Percentiles rank a stretch among this genome's conserved stretches.
These are phyloP conservation scores for Penicillium angulare DNA, from an alignment of 495 filamentous ascomycete species.

Conservation along the genomic window DNA sequence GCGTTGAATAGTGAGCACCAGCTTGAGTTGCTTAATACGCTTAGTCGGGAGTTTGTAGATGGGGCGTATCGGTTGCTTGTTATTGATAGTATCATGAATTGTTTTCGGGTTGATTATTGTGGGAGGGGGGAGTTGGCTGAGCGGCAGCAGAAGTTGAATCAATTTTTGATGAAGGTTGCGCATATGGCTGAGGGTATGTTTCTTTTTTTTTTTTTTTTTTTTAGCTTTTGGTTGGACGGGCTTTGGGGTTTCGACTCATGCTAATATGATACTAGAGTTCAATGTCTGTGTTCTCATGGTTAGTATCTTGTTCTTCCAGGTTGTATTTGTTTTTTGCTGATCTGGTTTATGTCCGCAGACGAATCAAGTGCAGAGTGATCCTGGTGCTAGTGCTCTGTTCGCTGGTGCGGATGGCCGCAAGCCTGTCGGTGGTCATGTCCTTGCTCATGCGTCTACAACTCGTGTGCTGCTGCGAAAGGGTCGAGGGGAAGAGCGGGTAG, in stretches of 20 bases:
- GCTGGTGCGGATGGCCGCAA: constrained; percentile 75
- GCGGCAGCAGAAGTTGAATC: constrained; percentile 72
- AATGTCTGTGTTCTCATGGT: constrained; percentile 76
- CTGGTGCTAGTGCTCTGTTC: constrained; percentile 78
- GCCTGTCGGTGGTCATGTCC: constrained; percentile 74
- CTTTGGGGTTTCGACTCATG: too few species aligned
- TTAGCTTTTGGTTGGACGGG: neutral
- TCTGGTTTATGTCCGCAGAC: constrained; percentile 44
- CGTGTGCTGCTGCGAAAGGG: constrained; percentile 73
- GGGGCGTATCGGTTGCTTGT: constrained; percentile 72
- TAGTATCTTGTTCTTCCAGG: constrained; percentile 4
- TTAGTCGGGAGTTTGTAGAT: constrained; percentile 63
- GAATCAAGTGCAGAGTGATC: constrained; percentile 79
- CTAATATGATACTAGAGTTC: too few species aligned
- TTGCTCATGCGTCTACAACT: constrained; percentile 76
- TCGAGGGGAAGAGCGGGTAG: constrained; percentile 75
- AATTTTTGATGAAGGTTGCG: constrained; percentile 66
- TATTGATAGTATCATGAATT: constrained; percentile 78
- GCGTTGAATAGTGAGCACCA: constrained; percentile 77
- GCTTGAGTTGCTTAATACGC: constrained; percentile 64
- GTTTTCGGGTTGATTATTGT: constrained; percentile 72
- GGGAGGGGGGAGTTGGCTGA: constrained; percentile 76
- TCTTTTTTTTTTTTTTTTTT: neutral
- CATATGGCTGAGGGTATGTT: constrained; percentile 69
- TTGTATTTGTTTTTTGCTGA: neutral